phyloP scores from a whole-genome alignment of 2,329 filamentous ascomycete genomes.

The Clarireedia paspali region DNA sequence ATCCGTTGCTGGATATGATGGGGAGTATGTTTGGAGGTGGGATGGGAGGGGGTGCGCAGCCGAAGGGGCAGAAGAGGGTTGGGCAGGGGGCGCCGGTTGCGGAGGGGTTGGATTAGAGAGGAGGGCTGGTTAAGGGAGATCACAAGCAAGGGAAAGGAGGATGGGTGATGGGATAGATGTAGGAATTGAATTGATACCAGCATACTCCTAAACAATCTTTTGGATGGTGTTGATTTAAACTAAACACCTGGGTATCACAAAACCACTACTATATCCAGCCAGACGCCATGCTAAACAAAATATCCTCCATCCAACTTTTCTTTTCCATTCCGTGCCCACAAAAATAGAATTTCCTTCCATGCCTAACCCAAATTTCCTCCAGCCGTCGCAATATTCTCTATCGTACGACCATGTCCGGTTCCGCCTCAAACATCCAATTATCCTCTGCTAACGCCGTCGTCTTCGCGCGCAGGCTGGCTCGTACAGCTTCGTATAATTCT shows the following conservation, averaged over 20 bases:
- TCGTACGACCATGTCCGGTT: constrained; percentile 18
- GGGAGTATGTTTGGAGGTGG: constrained; percentile 84
- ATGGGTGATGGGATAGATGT: not conserved
- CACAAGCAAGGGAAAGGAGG: no score
- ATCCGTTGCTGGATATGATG: constrained; percentile 97
- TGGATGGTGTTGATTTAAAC: constrained; percentile 3
- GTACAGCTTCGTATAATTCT: constrained; percentile 65
- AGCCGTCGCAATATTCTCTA: constrained; percentile 7
- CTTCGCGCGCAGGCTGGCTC: constrained; percentile 63
- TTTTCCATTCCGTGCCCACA: no score
- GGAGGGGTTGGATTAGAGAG: constrained; percentile 49
- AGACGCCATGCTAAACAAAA: not conserved
- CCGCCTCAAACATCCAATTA: constrained; percentile 81
- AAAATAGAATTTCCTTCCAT: no score
- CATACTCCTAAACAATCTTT: constrained; percentile 10
- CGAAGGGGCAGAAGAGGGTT: constrained; percentile 31
- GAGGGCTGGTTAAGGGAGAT: no score
- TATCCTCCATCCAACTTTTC: no score
- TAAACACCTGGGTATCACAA: constrained; percentile 22
- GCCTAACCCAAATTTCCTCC: not conserved
- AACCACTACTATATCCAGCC: constrained; percentile 8
- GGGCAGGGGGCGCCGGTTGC: constrained; percentile 40
- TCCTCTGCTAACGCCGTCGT: constrained; percentile 71
- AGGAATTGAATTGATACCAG: constrained; percentile 1
- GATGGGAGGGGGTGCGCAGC: constrained; percentile 39